Evolutionary conservation across 345 rosid species (phyloP), one percentile per base, ranked within the genome.

Genomic region (Gossypium thurberi): DNA sequence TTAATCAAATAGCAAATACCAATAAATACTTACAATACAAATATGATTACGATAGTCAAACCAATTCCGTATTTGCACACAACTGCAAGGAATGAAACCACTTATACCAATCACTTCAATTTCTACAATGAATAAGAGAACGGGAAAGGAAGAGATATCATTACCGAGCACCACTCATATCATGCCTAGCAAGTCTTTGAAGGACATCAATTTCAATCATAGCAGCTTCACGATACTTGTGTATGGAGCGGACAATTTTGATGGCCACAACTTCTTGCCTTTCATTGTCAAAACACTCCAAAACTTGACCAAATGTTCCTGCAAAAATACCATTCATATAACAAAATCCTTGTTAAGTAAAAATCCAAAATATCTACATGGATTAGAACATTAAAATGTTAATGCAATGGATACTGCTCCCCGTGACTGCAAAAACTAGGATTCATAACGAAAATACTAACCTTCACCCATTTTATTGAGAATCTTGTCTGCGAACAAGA

Each of bases 1-100:
- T 79, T 78, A 79, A 91, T 80, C 83, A 85, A 87, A 87, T 76
- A 14, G 79, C 82, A 83, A 80, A 82, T 81, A 80, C 75, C 74
- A 87, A 82, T 82, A 85, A 79, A 81, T 83, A 95, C 99, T 92
- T 91, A 95, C 98, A 87, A 92, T 95, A 95, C 99, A 95, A 77
- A 95, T 84, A 94, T 94, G 97, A 88, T 92, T 92, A 90, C 97
- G 98, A 95, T 92, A 91, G 98, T 95, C 97, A 95, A 95, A 95
- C 98, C 99, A 95, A 94, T 92, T 89, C 98, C 93, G 86, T 88
- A 95, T 85, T 87, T 92, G 98, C 85, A 95, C 99, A 92, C 98
- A 95, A 92, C 99, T 92, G 97, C 98, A 93, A 93, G 84, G 96
- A 95, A 91, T 83, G 80, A 87, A 89, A 85, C 78, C 77, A 47